Percentiles rank a stretch among this genome's conserved stretches.
phyloP scores from a whole-genome alignment of 75 land plant species.

The Pinus albicaulis region DNA sequence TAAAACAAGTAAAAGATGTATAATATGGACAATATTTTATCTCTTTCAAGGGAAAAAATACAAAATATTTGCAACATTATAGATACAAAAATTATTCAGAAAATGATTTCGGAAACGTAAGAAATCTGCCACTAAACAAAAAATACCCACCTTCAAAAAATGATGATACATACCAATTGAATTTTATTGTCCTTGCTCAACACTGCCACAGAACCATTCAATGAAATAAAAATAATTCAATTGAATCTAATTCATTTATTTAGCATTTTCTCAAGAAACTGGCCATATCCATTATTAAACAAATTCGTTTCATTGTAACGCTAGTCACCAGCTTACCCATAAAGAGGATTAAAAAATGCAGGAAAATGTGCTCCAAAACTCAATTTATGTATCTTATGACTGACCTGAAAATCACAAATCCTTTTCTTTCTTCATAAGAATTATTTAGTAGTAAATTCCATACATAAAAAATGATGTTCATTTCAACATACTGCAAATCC shows the following conservation, averaged over 20 bases:
- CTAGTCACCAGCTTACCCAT: no score
- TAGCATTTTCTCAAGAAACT: no score
- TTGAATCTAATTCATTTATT: not conserved
- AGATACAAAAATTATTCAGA: not conserved
- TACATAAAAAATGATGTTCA: no score
- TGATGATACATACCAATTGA: conserved; percentile 64
- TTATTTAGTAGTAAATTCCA: no score
- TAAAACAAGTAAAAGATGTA: conserved; percentile 18
- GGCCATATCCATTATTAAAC: no score
- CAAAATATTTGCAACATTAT: not conserved
- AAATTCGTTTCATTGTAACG: no score
- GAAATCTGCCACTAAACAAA: not conserved
- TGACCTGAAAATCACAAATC: no score
- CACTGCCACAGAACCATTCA: conserved; percentile 42
- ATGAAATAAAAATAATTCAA: conserved; percentile 3
- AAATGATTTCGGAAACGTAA: not conserved
- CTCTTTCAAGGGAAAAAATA: not conserved
- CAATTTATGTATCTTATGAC: no score
- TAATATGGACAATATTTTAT: not conserved
- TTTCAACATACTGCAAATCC: no score
- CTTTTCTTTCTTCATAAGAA: no score
- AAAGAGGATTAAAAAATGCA: no score
- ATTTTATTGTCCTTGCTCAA: conserved; percentile 74
- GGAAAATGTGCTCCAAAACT: no score
- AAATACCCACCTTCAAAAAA: conserved; percentile 77